Base-by-base conservation (phyloP, 768 basidiomycete species). In the Mrakia gelida region DNA sequence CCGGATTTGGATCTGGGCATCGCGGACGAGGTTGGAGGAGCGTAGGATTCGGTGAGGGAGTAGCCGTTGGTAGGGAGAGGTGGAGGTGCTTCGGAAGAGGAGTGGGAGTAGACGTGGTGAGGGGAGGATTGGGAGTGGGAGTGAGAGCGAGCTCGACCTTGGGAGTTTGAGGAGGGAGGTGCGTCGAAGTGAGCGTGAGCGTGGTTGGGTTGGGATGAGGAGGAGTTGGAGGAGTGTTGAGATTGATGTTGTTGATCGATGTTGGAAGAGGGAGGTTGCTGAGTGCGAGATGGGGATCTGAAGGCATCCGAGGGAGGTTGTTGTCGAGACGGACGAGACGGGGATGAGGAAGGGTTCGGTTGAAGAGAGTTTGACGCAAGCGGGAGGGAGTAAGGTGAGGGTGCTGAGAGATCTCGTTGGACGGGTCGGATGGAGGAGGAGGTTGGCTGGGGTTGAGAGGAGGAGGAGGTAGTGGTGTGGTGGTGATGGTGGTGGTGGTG, bases 91-190 rank as follows among this genome's bases (percentile, higher is more conserved):
- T 41, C 67, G 18, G 34, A 23, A 23, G 41, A 70, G 26, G 34
- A 15, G 49, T 21, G 49, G 18, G 67, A 21, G 10, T 41, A n/a
- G 34, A 6, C 10, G 26, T 34, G 26, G 67, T 45, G 45, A 45
- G 65, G 15, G n/a, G 15, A 38, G 34, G 67, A 13, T 38, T 70
- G 67, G 67, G 67, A 70, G 8, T 41, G 67, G 67, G 67, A 70
- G 38, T 38, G 67, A 45, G 67, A 70, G 10, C 67, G 67, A 43
- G 67, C 38, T 41, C 65, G 65, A 8, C 41, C 65, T 67, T 62
- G 61, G 10, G 30, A 23, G 23, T 13, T 28, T 30, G 63, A 34
- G 30, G 63, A 65, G 63, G 63, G 63, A 15, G 65, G 30, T 32
- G 63, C 30, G 16, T 34, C 49, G 18, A 52, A 52, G 49, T 52